Percentiles rank a stretch among this genome's conserved stretches.
phyloP scores from a whole-genome alignment of 352 stramenopile genomes.

The Phytophthora nicotianae region DNA sequence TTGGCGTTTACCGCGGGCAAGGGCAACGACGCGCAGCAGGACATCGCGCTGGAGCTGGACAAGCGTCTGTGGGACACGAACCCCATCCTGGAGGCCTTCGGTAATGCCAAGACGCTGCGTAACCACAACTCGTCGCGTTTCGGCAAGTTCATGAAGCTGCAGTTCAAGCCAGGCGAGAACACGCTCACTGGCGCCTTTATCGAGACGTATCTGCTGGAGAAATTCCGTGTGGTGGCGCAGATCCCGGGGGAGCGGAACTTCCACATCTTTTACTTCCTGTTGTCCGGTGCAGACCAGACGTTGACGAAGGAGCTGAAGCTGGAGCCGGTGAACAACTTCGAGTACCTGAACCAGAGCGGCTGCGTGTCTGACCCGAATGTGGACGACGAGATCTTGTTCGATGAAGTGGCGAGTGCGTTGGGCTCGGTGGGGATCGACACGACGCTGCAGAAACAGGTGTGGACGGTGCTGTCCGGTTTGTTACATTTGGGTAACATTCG shows the following conservation, averaged over 20 bases:
- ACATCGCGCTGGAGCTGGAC: conserved; percentile 80
- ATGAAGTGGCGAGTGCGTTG: conserved; percentile 84
- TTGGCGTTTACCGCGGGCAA: conserved; percentile 52
- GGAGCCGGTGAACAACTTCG: conserved; percentile 56
- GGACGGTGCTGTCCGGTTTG: conserved; percentile 75
- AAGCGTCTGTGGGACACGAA: conserved; percentile 90
- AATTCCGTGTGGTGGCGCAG: conserved; percentile 89
- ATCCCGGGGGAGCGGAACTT: conserved; percentile 90
- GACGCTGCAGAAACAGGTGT: conserved; percentile 75
- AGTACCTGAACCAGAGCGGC: conserved; percentile 89
- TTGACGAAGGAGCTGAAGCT: conserved; percentile 67
- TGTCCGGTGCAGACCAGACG: conserved; percentile 73
- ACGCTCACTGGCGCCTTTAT: conserved; percentile 82
- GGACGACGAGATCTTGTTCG: conserved; percentile 88
- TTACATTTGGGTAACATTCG: conserved; percentile 85
- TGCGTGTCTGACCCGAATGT: conserved; percentile 85
- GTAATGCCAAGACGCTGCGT: conserved; percentile 88
- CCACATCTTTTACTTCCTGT: conserved; percentile 92
- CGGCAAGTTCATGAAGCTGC: conserved; percentile 91
- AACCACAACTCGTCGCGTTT: conserved; percentile 91
- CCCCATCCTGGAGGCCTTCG: conserved; percentile 88
- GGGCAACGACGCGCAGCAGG: conserved; percentile 44
- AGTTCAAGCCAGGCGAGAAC: conserved; percentile 80
- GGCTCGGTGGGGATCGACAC: conserved; percentile 74
- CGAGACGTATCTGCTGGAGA: conserved; percentile 91